Percentiles rank a stretch among this genome's conserved stretches.
Evolutionary conservation across 371 early-diverging fungal genomes (phyloP).

Genomic region (Batkoa obscura): DNA sequence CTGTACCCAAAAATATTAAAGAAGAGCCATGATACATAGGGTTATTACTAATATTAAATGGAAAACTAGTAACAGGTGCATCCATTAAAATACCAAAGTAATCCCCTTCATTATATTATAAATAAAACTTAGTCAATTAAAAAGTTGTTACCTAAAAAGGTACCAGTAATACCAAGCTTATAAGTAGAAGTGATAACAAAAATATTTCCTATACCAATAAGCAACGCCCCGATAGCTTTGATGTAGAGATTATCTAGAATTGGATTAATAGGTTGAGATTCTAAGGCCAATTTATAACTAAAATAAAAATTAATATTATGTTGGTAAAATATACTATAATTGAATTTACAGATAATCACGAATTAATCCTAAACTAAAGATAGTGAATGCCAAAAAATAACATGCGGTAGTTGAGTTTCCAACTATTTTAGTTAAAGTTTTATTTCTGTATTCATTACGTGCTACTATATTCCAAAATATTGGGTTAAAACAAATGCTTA

Average conservation of each 20-base stretch:
- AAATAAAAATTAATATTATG: too few relatives aligned
- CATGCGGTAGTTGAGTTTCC: slow-evolving; percentile 52
- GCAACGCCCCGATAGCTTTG: slow-evolving; percentile 21
- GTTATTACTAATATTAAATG: slow-evolving; percentile 76
- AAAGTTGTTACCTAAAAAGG: slow-evolving; percentile 47
- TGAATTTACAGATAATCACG: slow-evolving; percentile 70
- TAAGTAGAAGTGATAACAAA: slow-evolving; percentile 76
- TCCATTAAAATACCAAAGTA: slow-evolving; percentile 89
- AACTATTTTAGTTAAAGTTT: slow-evolving; percentile 47
- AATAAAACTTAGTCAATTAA: neutral
- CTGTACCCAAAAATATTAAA: slow-evolving; percentile 62
- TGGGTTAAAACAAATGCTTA: slow-evolving; percentile 85
- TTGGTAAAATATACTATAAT: too few relatives aligned
- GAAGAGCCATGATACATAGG: slow-evolving; percentile 92
- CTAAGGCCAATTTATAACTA: slow-evolving; percentile 45
- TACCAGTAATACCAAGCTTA: slow-evolving; percentile 73
- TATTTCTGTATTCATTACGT: slow-evolving; percentile 53
- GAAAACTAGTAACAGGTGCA: slow-evolving; percentile 67
- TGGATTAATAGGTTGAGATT: slow-evolving; percentile 34
- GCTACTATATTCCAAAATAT: slow-evolving; percentile 81
- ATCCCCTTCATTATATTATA: slow-evolving; percentile 57
- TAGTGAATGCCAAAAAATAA: slow-evolving; percentile 56
- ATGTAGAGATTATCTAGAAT: slow-evolving; percentile 23
- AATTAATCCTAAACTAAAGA: slow-evolving; percentile 59
- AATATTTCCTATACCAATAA: slow-evolving; percentile 42